Conservation (phyloP, 352 stramenopile species). For the Globisporangium rhizosaccharum region DNA sequence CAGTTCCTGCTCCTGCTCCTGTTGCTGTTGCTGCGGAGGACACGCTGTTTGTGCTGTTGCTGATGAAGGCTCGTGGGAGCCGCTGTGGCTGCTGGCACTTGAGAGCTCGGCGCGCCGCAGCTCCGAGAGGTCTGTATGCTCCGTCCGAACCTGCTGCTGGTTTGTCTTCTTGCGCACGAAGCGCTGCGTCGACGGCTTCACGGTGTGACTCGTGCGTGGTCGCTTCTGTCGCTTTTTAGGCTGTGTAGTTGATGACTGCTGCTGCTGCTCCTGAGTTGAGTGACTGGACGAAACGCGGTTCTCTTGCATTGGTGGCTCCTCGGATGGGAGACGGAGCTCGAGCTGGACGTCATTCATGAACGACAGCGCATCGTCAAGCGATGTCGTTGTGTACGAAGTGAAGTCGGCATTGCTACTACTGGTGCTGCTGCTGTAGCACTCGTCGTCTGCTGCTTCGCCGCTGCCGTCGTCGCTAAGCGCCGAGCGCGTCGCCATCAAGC, state of each 20-base stretch:
- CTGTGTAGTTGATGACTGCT: not conserved
- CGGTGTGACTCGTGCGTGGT: not conserved
- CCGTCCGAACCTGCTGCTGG: no score
- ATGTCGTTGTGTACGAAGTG: not conserved
- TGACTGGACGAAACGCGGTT: not conserved
- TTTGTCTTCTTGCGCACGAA: not conserved
- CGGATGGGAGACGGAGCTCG: not conserved
- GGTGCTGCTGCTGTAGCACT: not conserved
- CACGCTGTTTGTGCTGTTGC: not conserved
- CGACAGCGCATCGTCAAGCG: slow-evolving; percentile 13
- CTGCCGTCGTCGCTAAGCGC: not conserved
- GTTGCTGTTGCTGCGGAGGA: not conserved
- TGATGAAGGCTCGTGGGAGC: not conserved
- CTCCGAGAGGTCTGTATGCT: not conserved
- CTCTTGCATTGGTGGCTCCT: not conserved
- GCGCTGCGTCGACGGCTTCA: not conserved
- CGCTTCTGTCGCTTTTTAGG: not conserved
- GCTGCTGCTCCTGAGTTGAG: not conserved
- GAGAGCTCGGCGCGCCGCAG: not conserved
- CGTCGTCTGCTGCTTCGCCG: not conserved
- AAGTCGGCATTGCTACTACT: not conserved
- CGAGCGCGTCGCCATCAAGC: not conserved
- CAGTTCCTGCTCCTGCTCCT: no score
- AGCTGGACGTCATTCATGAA: slow-evolving; percentile 7
- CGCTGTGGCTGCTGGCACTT: not conserved